phyloP scores from a whole-genome alignment of 768 basidiomycete genomes.

The Mycena galopus region DNA sequence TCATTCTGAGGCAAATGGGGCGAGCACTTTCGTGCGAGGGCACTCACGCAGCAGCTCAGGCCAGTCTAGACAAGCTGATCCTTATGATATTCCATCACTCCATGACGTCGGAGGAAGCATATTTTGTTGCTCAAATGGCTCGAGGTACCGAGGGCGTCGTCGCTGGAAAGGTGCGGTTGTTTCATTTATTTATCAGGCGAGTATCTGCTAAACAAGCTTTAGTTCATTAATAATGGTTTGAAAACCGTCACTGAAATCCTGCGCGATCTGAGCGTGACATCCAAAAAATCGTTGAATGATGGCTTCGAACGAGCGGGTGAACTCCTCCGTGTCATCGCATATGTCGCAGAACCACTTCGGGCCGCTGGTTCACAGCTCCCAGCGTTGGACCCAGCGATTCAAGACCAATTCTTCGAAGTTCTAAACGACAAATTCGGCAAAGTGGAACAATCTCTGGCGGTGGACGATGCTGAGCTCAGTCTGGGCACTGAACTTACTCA shows the following conservation, averaged over 20 bases:
- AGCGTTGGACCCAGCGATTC: conserved; percentile 64
- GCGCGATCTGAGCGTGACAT: conserved; percentile 46
- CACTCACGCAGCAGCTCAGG: conserved; percentile 66
- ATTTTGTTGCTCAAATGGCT: conserved; percentile 87
- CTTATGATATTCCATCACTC: conserved; percentile 78
- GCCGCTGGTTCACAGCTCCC: conserved; percentile 57
- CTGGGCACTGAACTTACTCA: conserved; percentile 49
- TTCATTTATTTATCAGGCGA: neutral
- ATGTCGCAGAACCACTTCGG: conserved; percentile 76
- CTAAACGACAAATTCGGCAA: conserved; percentile 61
- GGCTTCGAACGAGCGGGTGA: conserved; percentile 72
- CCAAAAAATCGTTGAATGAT: conserved; percentile 49
- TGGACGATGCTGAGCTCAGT: conserved; percentile 35
- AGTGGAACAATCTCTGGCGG: conserved; percentile 53
- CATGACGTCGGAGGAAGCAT: conserved; percentile 84
- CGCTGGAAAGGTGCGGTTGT: conserved; percentile 69
- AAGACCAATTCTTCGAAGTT: conserved; percentile 68
- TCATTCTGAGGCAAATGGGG: conserved; percentile 80
- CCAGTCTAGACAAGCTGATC: conserved; percentile 75
- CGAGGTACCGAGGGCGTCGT: conserved; percentile 75
- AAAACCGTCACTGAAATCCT: conserved; percentile 72
- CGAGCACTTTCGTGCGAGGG: conserved; percentile 73
- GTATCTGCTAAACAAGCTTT: neutral
- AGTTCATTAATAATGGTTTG: conserved; percentile 86
- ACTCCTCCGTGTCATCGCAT: conserved; percentile 75